Evolutionary conservation across 192 early-diverging fungal species (phyloP), one percentile per base, ranked within the genome.

Genomic region (Backusella psychrophila): DNA sequence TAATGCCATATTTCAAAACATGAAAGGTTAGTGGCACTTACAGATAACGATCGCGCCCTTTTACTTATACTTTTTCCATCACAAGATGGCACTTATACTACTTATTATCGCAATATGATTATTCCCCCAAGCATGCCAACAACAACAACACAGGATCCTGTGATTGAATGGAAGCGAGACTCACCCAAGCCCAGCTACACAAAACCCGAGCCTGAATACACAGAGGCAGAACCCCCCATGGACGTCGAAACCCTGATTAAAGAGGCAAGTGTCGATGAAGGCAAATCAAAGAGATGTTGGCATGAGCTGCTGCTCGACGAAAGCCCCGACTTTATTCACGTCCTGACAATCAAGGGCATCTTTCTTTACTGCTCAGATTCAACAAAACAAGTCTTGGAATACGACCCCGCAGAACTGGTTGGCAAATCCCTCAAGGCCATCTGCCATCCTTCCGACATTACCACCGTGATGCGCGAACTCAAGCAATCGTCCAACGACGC

Each of bases 381-480:
- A 4, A 78, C 82, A 35, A 67, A 75, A 67, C 72, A 76, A 21
- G 34, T 90, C n/a, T 79, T 92, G 12, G 91, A 87, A 71, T 92
- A 86, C 72, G 80, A 84, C 34, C 69, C 82, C 7, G 67, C 81
- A 1, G 91, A 92, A 39, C 52, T 93, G n/a, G 67, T 90, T n/a
- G 91, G 91, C 19, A 85, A 80, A 31, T 80, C 80, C 12, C 63
- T 93, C 15, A 82, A 86, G 53, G 83, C 87, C 23, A 87, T 91
- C 72, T 83, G 90, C 21, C 92, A 93, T 72, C 91, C 91, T 11
- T 87, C 86, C 6, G 92, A 93, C 74, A 79, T 90, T 42, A 84
- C 90, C 2, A 78, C 87, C n/a, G 91, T 91, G 21, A 88, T 93
- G 86, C 82, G 91, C 12, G 91, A 93, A 75, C 65, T 93, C 9